Base-by-base conservation (phyloP, 139 green algal genomes). In the Auxenochlorella pyrenoidosa region DNA sequence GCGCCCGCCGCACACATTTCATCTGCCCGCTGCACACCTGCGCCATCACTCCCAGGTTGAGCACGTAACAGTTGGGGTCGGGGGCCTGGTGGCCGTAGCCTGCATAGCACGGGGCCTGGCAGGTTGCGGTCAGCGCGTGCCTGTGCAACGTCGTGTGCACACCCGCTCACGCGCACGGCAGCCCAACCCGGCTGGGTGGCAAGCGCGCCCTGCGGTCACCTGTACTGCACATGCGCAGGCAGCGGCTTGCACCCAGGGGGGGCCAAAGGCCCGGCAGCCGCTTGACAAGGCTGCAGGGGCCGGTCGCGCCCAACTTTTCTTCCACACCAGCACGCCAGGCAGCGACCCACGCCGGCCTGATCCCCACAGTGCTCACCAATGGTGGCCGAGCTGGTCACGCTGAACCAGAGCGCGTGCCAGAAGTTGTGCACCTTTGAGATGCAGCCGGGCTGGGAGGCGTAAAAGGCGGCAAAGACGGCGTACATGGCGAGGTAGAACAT, bases 381-480 rank as follows among this genome's bases (percentile, higher is more conserved):
- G 41, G 75, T 80, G 26, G 75, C 43, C 0, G 75, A 80, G 41
- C n/a, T 73, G 22, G 78, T 84, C 22, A 95, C 90, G 18, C 78
- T 91, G 83, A 95, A 95, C 92, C 91, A 95, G 21, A 95, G 85
- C 4, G 91, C 91, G 91, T 72, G 54, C 88, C 90, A 86, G 94
- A 95, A 15, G 86, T 24, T 40, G 86, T 75, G 76, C 93, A 95
- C 89, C 47, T 32, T 41, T 10, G 79, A 54, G 28, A 85, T 60
- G 79, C 79, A 85, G 77, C 77, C 60, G 13, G 79, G 58, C 79
- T 75, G 51, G 51, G 38, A 41, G 34, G 41, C 51, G 40, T 59
- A 85, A 5, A 75, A 75, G 15, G 36, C 40, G 0, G 79, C 79
- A 32, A 73, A 84, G 6, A 1, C 59, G 19, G 54, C 30, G 54